Evolutionary conservation across 345 rosid species (phyloP).

Genomic region (Gossypium stocksii): DNA sequence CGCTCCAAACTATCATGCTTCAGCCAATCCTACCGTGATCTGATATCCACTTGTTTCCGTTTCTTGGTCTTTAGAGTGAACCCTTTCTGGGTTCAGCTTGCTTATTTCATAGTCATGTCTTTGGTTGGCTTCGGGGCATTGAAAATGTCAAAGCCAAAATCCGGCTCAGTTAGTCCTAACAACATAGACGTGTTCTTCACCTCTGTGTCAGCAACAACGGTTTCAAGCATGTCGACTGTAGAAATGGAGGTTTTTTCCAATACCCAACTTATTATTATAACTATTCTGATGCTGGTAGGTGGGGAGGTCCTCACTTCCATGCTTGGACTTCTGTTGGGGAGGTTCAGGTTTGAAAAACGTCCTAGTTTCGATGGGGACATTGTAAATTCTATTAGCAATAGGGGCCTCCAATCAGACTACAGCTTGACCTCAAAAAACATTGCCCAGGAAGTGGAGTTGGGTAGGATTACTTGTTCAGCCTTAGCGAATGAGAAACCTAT

Average conservation of each 20-base stretch:
- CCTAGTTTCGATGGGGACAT: background rate
- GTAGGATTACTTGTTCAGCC: background rate
- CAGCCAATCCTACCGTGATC: background rate
- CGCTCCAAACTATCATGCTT: background rate
- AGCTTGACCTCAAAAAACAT: background rate
- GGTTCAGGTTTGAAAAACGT: background rate
- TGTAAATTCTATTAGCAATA: background rate
- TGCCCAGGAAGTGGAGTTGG: conserved; percentile 10
- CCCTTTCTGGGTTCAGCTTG: conserved; percentile 31
- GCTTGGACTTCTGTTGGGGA: conserved; percentile 26
- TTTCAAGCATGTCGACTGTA: conserved; percentile 54
- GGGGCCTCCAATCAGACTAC: too few relatives aligned
- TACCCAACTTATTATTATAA: conserved; percentile 43
- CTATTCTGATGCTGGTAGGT: conserved; percentile 43
- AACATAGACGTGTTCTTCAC: conserved; percentile 49
- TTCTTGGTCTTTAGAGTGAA: background rate
- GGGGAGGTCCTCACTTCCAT: conserved; percentile 49
- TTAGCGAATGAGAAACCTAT: background rate
- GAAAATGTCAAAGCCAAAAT: conserved; percentile 27
- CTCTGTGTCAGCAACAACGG: conserved; percentile 49
- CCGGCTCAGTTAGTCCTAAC: conserved; percentile 18
- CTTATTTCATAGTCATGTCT: conserved; percentile 30
- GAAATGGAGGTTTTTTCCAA: conserved; percentile 67
- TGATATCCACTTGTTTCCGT: background rate
- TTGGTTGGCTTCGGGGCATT: conserved; percentile 23